These are phyloP conservation scores for Rhazya stricta DNA, from an alignment of 257 asterid genomes.

Conservation along the genomic window DNA sequence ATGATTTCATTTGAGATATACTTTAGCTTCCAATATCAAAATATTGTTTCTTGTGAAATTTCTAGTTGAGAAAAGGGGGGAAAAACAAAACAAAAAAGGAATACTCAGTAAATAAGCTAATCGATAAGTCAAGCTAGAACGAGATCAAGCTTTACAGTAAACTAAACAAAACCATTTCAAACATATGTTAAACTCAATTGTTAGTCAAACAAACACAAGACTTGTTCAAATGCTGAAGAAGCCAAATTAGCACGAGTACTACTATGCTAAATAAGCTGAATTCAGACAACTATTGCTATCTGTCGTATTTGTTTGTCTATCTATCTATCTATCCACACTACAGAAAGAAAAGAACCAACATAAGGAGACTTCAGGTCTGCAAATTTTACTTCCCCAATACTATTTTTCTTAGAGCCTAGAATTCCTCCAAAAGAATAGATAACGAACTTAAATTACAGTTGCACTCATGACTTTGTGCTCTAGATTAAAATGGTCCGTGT, in stretches of 20 bases:
- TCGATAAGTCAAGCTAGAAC: no score
- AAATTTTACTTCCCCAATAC: not conserved
- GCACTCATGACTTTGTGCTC: no score
- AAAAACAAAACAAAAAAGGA: no score
- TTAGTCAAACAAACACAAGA: not conserved
- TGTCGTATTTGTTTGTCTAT: no score
- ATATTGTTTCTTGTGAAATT: not conserved
- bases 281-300: no score
- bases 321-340: not conserved
- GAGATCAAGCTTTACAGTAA: not conserved
- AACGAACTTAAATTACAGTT: no score
- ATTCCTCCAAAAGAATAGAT: not conserved
- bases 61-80: not conserved
- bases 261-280: no score
- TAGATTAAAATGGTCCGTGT: no score
- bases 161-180: no score
- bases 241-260: not conserved
- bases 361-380: not conserved
- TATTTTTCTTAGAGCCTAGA: not conserved
- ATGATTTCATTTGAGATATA: no score
- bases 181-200: no score
- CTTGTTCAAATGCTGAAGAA: not conserved
- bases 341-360: not conserved
- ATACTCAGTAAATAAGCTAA: not conserved
- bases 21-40: not conserved